Evolutionary conservation across 2,329 filamentous ascomycete species (phyloP).

Genomic region (Sordariomycetes sp.): DNA sequence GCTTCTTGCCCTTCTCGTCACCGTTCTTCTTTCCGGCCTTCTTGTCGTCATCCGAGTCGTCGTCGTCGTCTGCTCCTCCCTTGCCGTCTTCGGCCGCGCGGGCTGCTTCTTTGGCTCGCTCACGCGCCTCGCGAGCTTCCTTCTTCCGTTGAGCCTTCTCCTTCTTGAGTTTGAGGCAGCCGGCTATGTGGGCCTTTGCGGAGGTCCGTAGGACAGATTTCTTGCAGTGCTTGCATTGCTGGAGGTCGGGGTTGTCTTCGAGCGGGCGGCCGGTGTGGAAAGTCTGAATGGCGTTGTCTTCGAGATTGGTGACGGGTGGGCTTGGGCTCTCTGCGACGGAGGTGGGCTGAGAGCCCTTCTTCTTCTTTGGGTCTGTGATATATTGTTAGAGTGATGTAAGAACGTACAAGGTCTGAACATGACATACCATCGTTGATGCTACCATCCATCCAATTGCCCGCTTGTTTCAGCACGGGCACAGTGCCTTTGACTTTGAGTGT

Average conservation of each 20-base stretch:
- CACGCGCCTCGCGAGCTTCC: constrained; percentile 61
- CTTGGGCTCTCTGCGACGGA: constrained; percentile 37
- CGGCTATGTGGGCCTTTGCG: constrained; percentile 70
- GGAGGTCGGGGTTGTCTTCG: constrained; percentile 68
- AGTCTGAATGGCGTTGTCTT: constrained; percentile 66
- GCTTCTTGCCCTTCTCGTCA: constrained; percentile 63
- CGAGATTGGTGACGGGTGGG: constrained; percentile 57
- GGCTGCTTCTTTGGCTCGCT: constrained; percentile 55
- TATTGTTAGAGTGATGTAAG: constrained; percentile 1
- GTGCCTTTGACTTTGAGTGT: constrained; percentile 55
- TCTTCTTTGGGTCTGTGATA: constrained; percentile 41
- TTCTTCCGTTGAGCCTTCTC: constrained; percentile 72
- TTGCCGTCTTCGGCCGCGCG: constrained; percentile 46
- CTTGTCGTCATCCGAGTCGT: constrained; percentile 41
- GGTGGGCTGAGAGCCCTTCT: constrained; percentile 22
- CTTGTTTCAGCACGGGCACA: constrained; percentile 52
- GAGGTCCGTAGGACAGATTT: constrained; percentile 71
- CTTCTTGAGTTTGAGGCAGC: constrained; percentile 77
- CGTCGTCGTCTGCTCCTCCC: constrained; percentile 36
- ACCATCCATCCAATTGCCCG: constrained; percentile 65
- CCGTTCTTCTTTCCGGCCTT: constrained; percentile 46
- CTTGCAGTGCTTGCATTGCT: constrained; percentile 91
- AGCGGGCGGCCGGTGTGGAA: constrained; percentile 77
- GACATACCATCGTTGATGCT: constrained; percentile 50
- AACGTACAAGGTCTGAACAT: too few species aligned